Percentiles rank a stretch among this genome's conserved stretches.
Conservation (phyloP, 1,139 yeast species). For the Pichia sp. region DNA sequence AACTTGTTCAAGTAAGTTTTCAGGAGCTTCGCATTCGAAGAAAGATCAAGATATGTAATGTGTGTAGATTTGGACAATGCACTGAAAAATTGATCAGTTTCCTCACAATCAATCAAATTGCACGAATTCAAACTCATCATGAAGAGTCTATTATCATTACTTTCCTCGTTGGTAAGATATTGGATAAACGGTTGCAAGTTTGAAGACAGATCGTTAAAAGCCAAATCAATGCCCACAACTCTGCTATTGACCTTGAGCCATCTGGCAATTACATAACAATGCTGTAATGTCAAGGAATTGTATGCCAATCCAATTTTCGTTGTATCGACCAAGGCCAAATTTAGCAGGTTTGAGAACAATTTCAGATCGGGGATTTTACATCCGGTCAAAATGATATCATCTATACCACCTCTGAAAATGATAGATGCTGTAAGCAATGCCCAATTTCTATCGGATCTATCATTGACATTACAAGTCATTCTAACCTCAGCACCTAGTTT, state of each 20-base stretch:
- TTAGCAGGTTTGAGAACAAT: constrained; percentile 51
- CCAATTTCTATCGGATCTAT: constrained; percentile 75
- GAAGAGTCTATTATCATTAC: constrained; percentile 27
- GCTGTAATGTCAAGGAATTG: constrained; percentile 47
- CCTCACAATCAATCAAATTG: constrained; percentile 30
- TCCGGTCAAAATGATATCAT: constrained; percentile 63
- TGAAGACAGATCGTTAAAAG: constrained; percentile 53
- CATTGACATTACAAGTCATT: constrained; percentile 52
- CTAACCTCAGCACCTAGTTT: constrained; percentile 28
- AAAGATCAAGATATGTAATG: constrained; percentile 57
- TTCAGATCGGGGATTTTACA: constrained; percentile 54
- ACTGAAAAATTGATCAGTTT: constrained; percentile 22
- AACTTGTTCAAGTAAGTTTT: constrained; percentile 36
- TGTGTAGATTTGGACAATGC: constrained; percentile 41
- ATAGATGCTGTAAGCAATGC: constrained; percentile 60
- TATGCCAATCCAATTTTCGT: constrained; percentile 61
- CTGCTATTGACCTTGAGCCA: constrained; percentile 35
- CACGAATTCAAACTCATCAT: constrained; percentile 49
- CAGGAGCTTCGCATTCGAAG: constrained; percentile 57
- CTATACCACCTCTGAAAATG: constrained; percentile 67
- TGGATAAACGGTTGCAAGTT: constrained; percentile 48
- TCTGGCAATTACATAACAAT: constrained; percentile 42
- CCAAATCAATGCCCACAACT: constrained; percentile 55
- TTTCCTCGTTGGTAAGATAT: constrained; percentile 22
- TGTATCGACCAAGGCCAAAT: constrained; percentile 48